These are phyloP conservation scores for Aureoboletus auriporus DNA, from an alignment of 768 basidiomycete species.

Conservation along the genomic window DNA sequence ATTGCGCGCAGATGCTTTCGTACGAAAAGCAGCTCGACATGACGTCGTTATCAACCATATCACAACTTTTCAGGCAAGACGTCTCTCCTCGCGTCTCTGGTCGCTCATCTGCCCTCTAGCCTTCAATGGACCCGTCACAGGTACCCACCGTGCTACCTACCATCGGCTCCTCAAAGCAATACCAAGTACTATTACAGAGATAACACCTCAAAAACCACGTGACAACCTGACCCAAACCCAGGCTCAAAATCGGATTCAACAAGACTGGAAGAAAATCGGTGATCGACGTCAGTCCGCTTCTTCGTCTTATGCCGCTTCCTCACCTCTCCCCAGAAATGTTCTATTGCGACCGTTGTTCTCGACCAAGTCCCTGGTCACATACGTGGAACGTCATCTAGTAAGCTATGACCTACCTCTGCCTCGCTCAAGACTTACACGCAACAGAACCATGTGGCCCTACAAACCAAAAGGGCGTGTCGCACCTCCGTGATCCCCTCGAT, in stretches of 20 bases:
- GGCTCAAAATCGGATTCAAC: conserved; percentile 88
- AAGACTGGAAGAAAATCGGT: conserved; percentile 45
- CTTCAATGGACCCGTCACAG: conserved; percentile 40
- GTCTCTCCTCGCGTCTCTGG: too few relatives aligned
- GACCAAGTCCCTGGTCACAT: conserved; percentile 62
- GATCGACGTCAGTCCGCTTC: conserved; percentile 73
- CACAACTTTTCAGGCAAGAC: too few relatives aligned
- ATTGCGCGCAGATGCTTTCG: conserved; percentile 63
- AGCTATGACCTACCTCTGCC: conserved; percentile 13
- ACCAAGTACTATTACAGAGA: conserved; percentile 33
- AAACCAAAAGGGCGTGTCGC: conserved; percentile 74
- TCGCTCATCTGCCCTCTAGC: conserved; percentile 24
- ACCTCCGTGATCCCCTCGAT: conserved; percentile 81
- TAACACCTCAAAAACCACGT: conserved; percentile 46
- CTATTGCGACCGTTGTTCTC: conserved; percentile 80
- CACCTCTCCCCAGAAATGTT: conserved; percentile 65
- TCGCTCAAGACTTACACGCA: conserved; percentile 3
- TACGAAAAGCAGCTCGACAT: conserved; percentile 80
- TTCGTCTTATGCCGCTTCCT: background rate
- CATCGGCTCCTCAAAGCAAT: conserved; percentile 83
- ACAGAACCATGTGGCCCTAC: conserved; percentile 75
- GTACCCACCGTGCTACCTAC: conserved; percentile 72
- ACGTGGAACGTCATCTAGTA: conserved; percentile 62
- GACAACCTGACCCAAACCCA: conserved; percentile 35
- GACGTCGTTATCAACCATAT: conserved; percentile 20